phyloP scores from a whole-genome alignment of 345 rosid species.

The Brassica rapa region DNA sequence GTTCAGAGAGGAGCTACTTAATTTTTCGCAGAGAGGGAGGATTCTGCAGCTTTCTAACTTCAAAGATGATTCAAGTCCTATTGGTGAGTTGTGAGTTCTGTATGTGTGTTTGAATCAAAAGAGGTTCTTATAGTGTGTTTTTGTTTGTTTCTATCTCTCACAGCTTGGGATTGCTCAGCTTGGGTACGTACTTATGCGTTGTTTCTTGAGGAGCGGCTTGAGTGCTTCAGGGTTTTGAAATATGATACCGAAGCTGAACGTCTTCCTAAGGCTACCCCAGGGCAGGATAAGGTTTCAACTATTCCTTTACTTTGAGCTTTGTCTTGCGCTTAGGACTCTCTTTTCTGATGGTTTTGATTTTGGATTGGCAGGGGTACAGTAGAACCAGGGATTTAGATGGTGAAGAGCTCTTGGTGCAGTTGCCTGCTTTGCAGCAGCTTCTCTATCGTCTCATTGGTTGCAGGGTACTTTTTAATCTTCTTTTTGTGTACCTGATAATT shows the following conservation, averaged over 20 bases:
- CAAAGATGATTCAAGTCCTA: slow-evolving; percentile 98
- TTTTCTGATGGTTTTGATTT: slow-evolving; percentile 26
- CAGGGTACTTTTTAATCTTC: slow-evolving; percentile 52
- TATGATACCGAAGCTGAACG: slow-evolving; percentile 97
- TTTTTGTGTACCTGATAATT: neutral
- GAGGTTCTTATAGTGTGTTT: neutral
- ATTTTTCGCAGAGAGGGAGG: slow-evolving; percentile 77
- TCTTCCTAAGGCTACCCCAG: slow-evolving; percentile 77
- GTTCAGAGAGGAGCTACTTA: slow-evolving; percentile 83
- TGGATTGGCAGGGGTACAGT: slow-evolving; percentile 72
- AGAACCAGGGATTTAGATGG: slow-evolving; percentile 84
- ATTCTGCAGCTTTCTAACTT: slow-evolving; percentile 91
- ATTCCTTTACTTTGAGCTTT: neutral
- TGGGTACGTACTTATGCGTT: slow-evolving; percentile 98
- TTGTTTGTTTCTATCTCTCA: neutral
- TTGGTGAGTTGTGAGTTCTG: slow-evolving; percentile 46
- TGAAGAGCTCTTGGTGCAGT: slow-evolving; percentile 82
- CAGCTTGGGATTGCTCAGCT: slow-evolving; percentile 99
- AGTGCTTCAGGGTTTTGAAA: slow-evolving; percentile 84
- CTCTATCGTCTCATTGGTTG: slow-evolving; percentile 94
- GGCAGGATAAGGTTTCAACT: slow-evolving; percentile 73
- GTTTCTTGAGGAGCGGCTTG: slow-evolving; percentile 92
- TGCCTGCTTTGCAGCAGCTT: slow-evolving; percentile 89
- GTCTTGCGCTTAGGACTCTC: neutral
- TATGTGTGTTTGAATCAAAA: neutral